These are phyloP conservation scores for Volvariella surrecta DNA, from an alignment of 1,284 basidiomycete genomes.

Conservation along the genomic window DNA sequence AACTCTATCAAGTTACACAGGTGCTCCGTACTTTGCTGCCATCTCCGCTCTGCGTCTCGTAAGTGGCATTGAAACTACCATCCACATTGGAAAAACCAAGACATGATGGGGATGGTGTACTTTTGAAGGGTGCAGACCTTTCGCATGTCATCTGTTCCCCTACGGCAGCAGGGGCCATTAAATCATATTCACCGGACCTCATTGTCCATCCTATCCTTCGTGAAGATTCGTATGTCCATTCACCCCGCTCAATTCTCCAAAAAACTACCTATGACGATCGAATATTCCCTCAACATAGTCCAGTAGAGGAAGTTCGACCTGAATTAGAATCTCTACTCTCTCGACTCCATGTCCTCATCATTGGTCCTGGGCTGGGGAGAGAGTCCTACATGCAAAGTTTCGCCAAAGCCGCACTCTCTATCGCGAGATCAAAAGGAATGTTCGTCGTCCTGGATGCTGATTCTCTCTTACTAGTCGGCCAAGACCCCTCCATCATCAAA, in stretches of 20 bases:
- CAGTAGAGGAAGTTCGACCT: conserved; percentile 37
- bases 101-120: background rate
- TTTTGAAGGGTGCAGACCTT: conserved; percentile 76
- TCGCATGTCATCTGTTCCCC: conserved; percentile 97
- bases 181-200: conserved; percentile 91
- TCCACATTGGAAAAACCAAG: no score
- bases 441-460: conserved; percentile 94
- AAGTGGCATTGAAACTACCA: conserved; percentile 15
- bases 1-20: conserved; percentile 87
- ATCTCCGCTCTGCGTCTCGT: conserved; percentile 83
- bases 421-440: conserved; percentile 55
- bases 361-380: conserved; percentile 90
- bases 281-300: conserved; percentile 21
- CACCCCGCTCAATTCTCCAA: conserved; percentile 5
- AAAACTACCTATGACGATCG: conserved; percentile 1
- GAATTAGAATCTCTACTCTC: conserved; percentile 68
- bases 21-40: conserved; percentile 91
- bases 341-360: conserved; percentile 85
- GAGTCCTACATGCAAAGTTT: conserved; percentile 85
- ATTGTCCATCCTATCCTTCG: conserved; percentile 91
- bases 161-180: conserved; percentile 84
- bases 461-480: conserved; percentile 72
- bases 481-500: conserved; percentile 66
- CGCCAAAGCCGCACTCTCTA: conserved; percentile 47
- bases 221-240: conserved; percentile 38